Base-by-base conservation (phyloP, 1,284 basidiomycete species). In the Takashimella tepidaria region DNA sequence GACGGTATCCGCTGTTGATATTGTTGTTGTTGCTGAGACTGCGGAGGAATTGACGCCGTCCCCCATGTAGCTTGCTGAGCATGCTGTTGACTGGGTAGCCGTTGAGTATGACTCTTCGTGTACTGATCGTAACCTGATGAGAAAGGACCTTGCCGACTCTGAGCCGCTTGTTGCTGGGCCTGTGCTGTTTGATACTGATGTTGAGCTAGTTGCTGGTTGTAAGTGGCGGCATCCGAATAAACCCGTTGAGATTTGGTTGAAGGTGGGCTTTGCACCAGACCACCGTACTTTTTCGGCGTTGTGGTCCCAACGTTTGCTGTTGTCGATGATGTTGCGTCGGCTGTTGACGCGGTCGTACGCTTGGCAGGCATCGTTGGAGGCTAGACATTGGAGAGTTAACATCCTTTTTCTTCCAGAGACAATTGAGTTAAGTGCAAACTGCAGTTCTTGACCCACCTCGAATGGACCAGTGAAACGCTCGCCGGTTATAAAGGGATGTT, bases 401-500 rank as follows among this genome's bases (percentile, higher is more conserved):
- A 31, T 41, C 22, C 21, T 25, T 37, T n/a, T 12, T 13, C 24
- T 5, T 45, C 11, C 3, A 10, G 50, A 16, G 20, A 19, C 10
- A 13, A 10, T 20, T 4, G 16, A 42, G n/a, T n/a, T n/a, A n/a
- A n/a, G n/a, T n/a, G n/a, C n/a, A n/a, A n/a, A n/a, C n/a, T n/a
- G n/a, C n/a, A n/a, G n/a, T n/a, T n/a, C n/a, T n/a, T n/a, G 21
- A 80, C 88, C 74, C 74, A 90, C 90, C 72, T 86, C 82, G 77
- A 88, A 93, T 6, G 88, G 87, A 59, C 89, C 91, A 10, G 83
- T 85, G 70, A 86, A 96, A 74, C 92, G 92, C 76, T 98, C 95
- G 53, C 95, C 93, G 10, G 92, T 96, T 66, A 99, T 97, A 77
- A 98, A 99, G 3, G 95, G 95, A 75, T 98, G 96, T 70, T 89